These are phyloP conservation scores for Graphium sp. DNA, from an alignment of 2,329 filamentous ascomycete genomes.

Conservation along the genomic window DNA sequence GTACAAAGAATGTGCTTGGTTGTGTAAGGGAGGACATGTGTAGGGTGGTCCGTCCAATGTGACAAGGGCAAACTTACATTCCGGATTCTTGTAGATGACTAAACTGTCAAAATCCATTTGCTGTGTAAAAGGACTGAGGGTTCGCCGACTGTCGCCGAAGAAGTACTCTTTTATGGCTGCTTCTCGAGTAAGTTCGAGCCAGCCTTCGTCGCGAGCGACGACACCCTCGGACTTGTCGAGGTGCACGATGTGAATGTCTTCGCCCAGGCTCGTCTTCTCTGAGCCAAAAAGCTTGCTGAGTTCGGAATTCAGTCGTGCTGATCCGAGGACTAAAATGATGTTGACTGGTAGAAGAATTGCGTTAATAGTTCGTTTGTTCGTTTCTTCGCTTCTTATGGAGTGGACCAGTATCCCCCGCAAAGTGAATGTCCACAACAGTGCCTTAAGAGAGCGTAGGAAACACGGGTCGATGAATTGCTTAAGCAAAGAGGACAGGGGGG, in stretches of 20 bases:
- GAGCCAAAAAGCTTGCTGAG: slow-evolving; percentile 52
- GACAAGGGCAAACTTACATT: slow-evolving; percentile 26
- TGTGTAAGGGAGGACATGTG: too few species aligned
- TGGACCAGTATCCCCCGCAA: background rate
- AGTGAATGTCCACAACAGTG: background rate
- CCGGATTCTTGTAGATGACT: slow-evolving; percentile 52
- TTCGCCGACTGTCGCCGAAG: slow-evolving; percentile 64
- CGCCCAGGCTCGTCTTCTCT: slow-evolving; percentile 38
- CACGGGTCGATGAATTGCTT: background rate
- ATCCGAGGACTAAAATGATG: slow-evolving; percentile 67
- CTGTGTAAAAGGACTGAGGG: slow-evolving; percentile 76
- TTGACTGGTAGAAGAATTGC: slow-evolving; percentile 37
- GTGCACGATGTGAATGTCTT: slow-evolving; percentile 57
- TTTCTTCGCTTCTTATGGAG: background rate
- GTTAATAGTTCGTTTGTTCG: background rate
- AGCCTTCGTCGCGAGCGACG: slow-evolving; percentile 55
- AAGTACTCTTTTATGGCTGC: slow-evolving; percentile 82
- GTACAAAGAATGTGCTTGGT: too few species aligned
- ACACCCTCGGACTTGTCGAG: slow-evolving; percentile 78
- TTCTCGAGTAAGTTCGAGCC: slow-evolving; percentile 58
- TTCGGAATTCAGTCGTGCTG: slow-evolving; percentile 58
- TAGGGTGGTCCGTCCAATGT: too few species aligned
- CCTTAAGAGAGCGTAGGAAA: background rate
- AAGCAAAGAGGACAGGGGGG: background rate
- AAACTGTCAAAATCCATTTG: slow-evolving; percentile 63